These are phyloP conservation scores for Taphrina wiesneri DNA, from an alignment of 1,139 yeast species.

Conservation along the genomic window DNA sequence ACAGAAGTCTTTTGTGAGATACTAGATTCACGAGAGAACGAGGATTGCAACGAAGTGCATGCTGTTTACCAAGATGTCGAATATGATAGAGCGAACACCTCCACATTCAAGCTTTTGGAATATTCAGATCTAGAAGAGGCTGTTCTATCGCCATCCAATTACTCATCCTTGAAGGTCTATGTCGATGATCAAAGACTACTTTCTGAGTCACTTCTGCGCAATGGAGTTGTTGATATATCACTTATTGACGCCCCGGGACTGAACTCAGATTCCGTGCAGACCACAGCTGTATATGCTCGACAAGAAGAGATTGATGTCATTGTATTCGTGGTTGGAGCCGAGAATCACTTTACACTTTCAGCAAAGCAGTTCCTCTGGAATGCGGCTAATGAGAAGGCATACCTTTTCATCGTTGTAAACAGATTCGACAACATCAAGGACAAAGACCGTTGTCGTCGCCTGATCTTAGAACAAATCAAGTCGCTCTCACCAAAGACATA, in stretches of 20 bases:
- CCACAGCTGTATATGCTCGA: constrained; percentile 91
- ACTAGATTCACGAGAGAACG: constrained; percentile 75
- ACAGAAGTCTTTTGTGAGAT: constrained; percentile 96
- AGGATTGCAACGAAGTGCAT: constrained; percentile 83
- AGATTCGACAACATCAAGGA: constrained; percentile 82
- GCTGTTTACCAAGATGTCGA: constrained; percentile 69
- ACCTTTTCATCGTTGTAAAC: constrained; percentile 91
- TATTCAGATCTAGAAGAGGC: constrained; percentile 70
- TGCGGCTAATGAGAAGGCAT: constrained; percentile 88
- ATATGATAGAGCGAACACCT: constrained; percentile 62
- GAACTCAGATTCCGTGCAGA: constrained; percentile 88
- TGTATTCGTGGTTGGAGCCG: constrained; percentile 94
- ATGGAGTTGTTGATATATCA: constrained; percentile 90
- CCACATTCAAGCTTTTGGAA: constrained; percentile 62
- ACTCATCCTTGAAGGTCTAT: constrained; percentile 73
- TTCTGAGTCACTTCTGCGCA: constrained; percentile 71
- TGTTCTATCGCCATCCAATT: constrained; percentile 64
- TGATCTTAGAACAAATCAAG: constrained; percentile 84
- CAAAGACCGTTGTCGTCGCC: constrained; percentile 70
- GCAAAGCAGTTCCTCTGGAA: constrained; percentile 91
- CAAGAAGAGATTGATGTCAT: constrained; percentile 97
- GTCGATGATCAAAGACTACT: constrained; percentile 71
- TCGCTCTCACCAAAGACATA: constrained; percentile 86
- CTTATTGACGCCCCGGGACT: constrained; percentile 97
- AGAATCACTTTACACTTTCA: constrained; percentile 89